Evolutionary conservation across 169 alveolate species (phyloP).

Genomic region (Cryptosporidium sp.): DNA sequence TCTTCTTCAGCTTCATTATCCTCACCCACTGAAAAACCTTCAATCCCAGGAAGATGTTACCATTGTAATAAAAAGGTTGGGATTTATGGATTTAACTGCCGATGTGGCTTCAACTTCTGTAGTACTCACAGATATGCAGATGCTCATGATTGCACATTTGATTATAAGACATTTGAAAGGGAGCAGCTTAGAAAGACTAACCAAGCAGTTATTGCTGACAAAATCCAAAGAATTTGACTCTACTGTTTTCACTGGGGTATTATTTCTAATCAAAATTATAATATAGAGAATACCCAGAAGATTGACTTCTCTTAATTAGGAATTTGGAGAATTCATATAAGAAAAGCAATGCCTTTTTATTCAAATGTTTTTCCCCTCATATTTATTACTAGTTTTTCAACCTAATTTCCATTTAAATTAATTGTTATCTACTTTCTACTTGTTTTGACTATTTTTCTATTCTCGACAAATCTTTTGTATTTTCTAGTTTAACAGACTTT

Average conservation of each 20-base stretch:
- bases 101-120: conserved; percentile 92
- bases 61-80: conserved; percentile 92
- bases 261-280: conserved; percentile 8
- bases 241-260: neutral
- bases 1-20: conserved; percentile 24
- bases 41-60: conserved; percentile 86
- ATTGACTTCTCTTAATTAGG: neutral
- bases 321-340: neutral
- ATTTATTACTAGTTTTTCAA: conserved; percentile 23
- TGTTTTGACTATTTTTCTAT: neutral
- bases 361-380: neutral
- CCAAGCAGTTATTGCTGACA: conserved; percentile 91
- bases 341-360: conserved; percentile 30
- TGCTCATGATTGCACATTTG: conserved; percentile 92
- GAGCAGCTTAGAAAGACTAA: conserved; percentile 89
- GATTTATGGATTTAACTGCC: conserved; percentile 91
- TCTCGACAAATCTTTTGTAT: neutral
- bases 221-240: conserved; percentile 86
- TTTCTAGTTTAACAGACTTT: neutral
- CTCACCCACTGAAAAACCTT: conserved; percentile 8
- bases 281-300: neutral
- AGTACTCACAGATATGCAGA: conserved; percentile 94
- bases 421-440: conserved; percentile 18
- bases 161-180: conserved; percentile 87
- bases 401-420: conserved; percentile 18